Evolutionary conservation across 257 asterid genomes (phyloP).

Genomic region (Orobanche coerulescens): DNA sequence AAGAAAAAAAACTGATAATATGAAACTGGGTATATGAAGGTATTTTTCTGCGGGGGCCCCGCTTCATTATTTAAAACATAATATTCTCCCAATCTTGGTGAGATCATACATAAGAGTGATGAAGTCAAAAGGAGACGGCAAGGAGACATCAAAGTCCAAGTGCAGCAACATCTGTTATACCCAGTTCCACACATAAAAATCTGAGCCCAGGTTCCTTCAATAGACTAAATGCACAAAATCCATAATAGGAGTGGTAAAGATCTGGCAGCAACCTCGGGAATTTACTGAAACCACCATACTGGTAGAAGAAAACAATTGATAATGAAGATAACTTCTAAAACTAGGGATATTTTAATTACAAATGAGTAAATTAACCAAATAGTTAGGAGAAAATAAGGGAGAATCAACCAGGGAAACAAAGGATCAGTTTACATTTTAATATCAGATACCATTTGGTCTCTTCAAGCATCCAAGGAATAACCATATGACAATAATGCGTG

Average conservation of each 20-base stretch:
- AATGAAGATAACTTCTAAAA: not conserved
- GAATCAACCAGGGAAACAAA: not conserved
- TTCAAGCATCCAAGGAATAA: no score
- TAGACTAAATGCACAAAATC: conserved; percentile 78
- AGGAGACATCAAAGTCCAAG: conserved; percentile 32
- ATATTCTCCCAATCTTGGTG: not conserved
- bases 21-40: not conserved
- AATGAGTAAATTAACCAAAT: not conserved
- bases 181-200: conserved; percentile 54
- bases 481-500: not conserved
- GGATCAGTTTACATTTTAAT: not conserved
- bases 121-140: not conserved
- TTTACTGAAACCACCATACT: conserved; percentile 96
- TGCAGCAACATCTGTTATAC: conserved; percentile 47
- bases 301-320: conserved; percentile 25
- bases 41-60: not conserved
- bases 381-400: not conserved
- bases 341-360: not conserved
- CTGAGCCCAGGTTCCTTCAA: conserved; percentile 61
- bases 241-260: conserved; percentile 81
- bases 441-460: not conserved
- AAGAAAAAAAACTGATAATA: not conserved
- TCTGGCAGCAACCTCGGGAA: conserved; percentile 70
- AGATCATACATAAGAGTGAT: not conserved
- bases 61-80: not conserved